Evolutionary conservation across 2,329 filamentous ascomycete genomes (phyloP), one percentile per base, ranked within the genome.

Genomic region (Talaromyces islandicus): DNA sequence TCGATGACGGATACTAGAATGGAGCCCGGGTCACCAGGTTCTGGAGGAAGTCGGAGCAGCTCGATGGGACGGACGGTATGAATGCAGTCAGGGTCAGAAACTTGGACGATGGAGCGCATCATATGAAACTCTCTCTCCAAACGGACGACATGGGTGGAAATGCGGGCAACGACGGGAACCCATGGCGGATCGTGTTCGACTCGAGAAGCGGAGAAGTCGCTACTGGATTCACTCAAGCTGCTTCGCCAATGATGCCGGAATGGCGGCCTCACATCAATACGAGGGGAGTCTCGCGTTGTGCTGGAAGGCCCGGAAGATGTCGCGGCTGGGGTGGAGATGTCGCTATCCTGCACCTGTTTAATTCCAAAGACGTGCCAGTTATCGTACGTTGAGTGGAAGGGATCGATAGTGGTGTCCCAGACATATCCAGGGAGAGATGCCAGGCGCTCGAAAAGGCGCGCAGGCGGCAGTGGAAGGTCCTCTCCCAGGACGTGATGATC

Each of bases 61-160:
- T 96, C 91, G 59, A 97, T 79, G 0, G 92, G 91, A 61, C 86
- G 88, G 43, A 91, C 84, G 62, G 94, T 92, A 71, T 95, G 90
- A 59, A 85, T 81, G 63, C 86, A 88, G 24, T 87, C 78, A 0
- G 88, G 88, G 70, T 95, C 91, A 27, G 86, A 87, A 14, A 86
- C 86, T 59, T 84, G 80, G 43, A 87, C 85, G 54, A 96, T 80
- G 62, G 81, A 85, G 74, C 89, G 91, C 69, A 88, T 85, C 65
- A 94, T 89, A 67, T 96, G 90, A 69, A 89, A 97, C 60, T 93
- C 88, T 63, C 92, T 83, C 78, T 97, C 92, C 66, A 97, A 85
- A 7, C 92, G 86, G 57, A 96, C 79, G 17, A 88, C 83, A 75
- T 96, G 91, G 63, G 85, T 88, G 0, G 92, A 96, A 51, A 97